Conservation (phyloP, 345 rosid genomes). For the Acer saccharum region DNA sequence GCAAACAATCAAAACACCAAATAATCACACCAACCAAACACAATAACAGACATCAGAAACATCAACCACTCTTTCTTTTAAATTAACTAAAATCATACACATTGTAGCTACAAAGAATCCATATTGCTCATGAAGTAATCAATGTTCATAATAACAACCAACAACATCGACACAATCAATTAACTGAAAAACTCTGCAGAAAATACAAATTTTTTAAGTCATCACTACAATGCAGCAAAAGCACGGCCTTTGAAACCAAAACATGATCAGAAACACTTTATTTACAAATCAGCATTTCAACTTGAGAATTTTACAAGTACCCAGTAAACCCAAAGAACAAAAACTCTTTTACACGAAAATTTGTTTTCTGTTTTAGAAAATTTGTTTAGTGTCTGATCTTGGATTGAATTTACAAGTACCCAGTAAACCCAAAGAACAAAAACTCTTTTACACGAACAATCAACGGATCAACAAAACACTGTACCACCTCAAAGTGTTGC, state of each 20-base stretch:
- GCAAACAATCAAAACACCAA: neutral
- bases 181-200: neutral
- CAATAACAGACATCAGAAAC: neutral
- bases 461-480: neutral
- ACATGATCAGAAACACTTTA: neutral
- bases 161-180: neutral
- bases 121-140: neutral
- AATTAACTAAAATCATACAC: neutral
- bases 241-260: neutral
- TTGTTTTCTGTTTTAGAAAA: too few species aligned
- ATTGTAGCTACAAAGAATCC: neutral
- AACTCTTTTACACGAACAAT: neutral
- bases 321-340: neutral
- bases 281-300: neutral
- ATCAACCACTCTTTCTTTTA: neutral
- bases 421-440: neutral
- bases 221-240: neutral
- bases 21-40: slow-evolving; percentile 7
- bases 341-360: neutral
- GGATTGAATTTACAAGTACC: neutral
- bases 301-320: neutral
- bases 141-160: neutral
- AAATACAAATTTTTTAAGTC: neutral
- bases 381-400: too few species aligned
- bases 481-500: neutral